phyloP scores from a whole-genome alignment of 768 basidiomycete species.

The Boletus eberwhitei region DNA sequence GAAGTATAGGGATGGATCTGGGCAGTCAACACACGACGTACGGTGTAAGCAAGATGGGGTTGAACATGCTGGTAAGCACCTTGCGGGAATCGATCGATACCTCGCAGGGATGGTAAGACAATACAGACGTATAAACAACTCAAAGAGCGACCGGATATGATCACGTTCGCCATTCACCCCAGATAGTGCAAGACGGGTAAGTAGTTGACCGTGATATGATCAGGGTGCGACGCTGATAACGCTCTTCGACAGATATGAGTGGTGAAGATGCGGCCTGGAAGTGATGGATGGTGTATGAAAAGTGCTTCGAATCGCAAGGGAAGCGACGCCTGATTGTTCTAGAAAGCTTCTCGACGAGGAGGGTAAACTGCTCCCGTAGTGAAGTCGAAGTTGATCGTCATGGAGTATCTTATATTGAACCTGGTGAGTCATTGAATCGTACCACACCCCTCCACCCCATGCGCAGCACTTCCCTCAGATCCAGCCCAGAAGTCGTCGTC shows the following conservation, averaged over 20 bases:
- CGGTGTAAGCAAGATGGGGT: conserved; percentile 24
- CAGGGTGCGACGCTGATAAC: neutral
- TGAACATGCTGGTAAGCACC: conserved; percentile 34
- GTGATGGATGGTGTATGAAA: conserved; percentile 25
- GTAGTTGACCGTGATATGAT: neutral
- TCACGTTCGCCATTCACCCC: conserved; percentile 30
- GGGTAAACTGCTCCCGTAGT: conserved; percentile 25
- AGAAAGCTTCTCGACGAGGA: conserved; percentile 32
- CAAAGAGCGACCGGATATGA: conserved; percentile 30
- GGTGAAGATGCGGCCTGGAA: conserved; percentile 26
- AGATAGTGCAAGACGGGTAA: conserved; percentile 38
- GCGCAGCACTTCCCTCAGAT: neutral
- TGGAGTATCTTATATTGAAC: conserved; percentile 8
- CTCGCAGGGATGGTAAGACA: neutral
- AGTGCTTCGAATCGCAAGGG: conserved; percentile 24
- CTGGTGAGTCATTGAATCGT: neutral
- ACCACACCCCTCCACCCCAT: neutral
- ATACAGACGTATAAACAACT: conserved; percentile 36
- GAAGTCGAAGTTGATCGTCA: too few species aligned
- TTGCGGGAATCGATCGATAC: conserved; percentile 20
- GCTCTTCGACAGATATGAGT: conserved; percentile 25
- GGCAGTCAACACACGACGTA: conserved; percentile 25
- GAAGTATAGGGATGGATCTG: conserved; percentile 30
- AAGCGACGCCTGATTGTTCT: conserved; percentile 21
- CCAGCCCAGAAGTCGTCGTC: neutral